Evolutionary conservation across 352 stramenopile species (phyloP).

Genomic region (Thalassiosira sp.): DNA sequence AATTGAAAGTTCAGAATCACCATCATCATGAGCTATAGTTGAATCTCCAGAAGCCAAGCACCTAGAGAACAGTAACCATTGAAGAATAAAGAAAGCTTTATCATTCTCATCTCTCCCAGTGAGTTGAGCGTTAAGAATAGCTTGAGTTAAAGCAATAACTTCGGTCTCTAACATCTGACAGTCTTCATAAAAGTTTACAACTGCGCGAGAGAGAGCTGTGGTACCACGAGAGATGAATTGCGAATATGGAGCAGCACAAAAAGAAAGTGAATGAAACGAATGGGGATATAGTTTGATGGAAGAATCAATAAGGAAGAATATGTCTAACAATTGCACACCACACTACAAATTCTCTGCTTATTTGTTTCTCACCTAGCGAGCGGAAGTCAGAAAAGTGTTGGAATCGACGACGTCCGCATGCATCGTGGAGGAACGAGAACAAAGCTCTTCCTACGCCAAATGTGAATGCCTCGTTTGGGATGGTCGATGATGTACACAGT

Average conservation of each 20-base stretch:
- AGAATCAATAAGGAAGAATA: too few species aligned
- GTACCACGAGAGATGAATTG: neutral
- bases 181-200: conserved; percentile 49
- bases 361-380: conserved; percentile 29
- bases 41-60: conserved; percentile 58
- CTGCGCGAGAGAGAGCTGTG: conserved; percentile 36
- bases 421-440: conserved; percentile 53
- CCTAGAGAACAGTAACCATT: conserved; percentile 68
- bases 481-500: conserved; percentile 25
- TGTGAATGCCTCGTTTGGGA: conserved; percentile 25
- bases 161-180: conserved; percentile 44
- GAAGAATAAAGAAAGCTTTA: conserved; percentile 44
- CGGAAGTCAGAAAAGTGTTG: conserved; percentile 51
- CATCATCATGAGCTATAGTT: conserved; percentile 18
- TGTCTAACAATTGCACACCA: too few species aligned
- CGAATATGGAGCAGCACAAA: neutral
- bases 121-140: conserved; percentile 35
- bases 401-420: conserved; percentile 41
- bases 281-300: neutral
- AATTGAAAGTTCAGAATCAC: conserved; percentile 44
- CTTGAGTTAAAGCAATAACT: conserved; percentile 31
- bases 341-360: too few species aligned
- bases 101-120: conserved; percentile 15
- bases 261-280: conserved; percentile 7
- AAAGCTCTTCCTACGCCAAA: conserved; percentile 38